Evolutionary conservation across 2,329 filamentous ascomycete genomes (phyloP).

Genomic region (Pseudogymnoascus pannorum): DNA sequence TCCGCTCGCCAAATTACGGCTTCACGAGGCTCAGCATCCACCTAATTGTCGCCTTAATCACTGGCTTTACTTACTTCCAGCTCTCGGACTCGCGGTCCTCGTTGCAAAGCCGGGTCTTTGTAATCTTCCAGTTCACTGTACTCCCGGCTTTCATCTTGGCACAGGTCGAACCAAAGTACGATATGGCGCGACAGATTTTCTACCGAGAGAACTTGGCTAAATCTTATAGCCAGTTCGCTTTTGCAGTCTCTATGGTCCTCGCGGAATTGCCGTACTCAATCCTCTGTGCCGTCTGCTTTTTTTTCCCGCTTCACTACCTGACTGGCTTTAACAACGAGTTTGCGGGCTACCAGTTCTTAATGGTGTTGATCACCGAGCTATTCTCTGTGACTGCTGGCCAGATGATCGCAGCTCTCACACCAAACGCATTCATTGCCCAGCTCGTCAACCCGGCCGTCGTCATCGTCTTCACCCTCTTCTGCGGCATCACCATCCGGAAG

Average conservation of each 20-base stretch:
- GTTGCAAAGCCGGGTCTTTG: conserved; percentile 49
- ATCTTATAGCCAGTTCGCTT: conserved; percentile 54
- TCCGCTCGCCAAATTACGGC: conserved; percentile 50
- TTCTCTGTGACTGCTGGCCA: conserved; percentile 74
- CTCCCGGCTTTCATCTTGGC: conserved; percentile 51
- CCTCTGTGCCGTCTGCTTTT: conserved; percentile 38
- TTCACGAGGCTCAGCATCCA: conserved; percentile 45
- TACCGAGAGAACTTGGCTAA: conserved; percentile 54
- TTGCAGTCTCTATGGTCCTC: conserved; percentile 45
- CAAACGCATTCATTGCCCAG: conserved; percentile 52
- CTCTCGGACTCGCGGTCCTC: conserved; percentile 42
- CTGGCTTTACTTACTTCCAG: conserved; percentile 56
- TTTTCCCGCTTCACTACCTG: conserved; percentile 51
- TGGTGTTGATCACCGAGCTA: conserved; percentile 63
- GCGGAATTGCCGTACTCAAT: conserved; percentile 40
- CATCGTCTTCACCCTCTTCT: conserved; percentile 63
- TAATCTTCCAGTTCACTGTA: conserved; percentile 57
- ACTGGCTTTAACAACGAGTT: conserved; percentile 33
- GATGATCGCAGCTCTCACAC: conserved; percentile 54
- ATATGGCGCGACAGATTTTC: conserved; percentile 49
- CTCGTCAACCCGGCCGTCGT: conserved; percentile 51
- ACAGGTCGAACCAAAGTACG: conserved; percentile 52
- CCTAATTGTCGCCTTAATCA: conserved; percentile 48
- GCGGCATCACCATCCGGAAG: conserved; percentile 67
- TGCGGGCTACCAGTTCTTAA: conserved; percentile 54